Evolutionary conservation across 2,329 filamentous ascomycete genomes (phyloP).

Genomic region (Xylaria sp.): DNA sequence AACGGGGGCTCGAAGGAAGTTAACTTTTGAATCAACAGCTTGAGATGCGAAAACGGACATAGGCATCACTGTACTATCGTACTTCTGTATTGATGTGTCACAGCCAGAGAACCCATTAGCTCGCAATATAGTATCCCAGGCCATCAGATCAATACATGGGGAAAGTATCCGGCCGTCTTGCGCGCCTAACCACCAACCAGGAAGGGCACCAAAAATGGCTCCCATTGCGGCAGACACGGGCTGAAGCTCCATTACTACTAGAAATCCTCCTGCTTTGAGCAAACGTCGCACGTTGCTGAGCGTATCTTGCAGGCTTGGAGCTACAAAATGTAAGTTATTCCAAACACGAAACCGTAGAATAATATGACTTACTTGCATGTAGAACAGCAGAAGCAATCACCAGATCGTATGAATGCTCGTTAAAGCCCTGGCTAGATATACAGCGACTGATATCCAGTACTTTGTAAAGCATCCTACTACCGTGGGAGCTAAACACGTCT

Average conservation of each 20-base stretch:
- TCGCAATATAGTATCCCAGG: neutral
- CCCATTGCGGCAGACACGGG: conserved; percentile 17
- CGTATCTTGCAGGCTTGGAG: conserved; percentile 10
- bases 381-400: conserved; percentile 27
- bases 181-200: conserved; percentile 41
- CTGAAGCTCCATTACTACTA: conserved; percentile 28
- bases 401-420: conserved; percentile 22
- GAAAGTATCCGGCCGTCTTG: conserved; percentile 34
- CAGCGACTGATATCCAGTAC: conserved; percentile 32
- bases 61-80: neutral
- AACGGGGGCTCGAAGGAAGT: neutral
- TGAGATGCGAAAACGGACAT: neutral
- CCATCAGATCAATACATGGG: conserved; percentile 5
- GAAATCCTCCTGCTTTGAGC: conserved; percentile 37
- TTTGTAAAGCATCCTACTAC: conserved; percentile 47
- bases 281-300: conserved; percentile 32
- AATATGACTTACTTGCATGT: conserved; percentile 17
- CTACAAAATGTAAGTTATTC: neutral
- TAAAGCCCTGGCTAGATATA: conserved; percentile 17
- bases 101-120: neutral
- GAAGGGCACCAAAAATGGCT: conserved; percentile 35
- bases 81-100: neutral
- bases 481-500: neutral
- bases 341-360: neutral
- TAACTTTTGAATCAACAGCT: neutral